A percentile compares a stretch with the other conserved stretches of the same genome.
Evolutionary conservation across 371 early-diverging fungal genomes (phyloP).

Genomic region (Mortierella sp.): DNA sequence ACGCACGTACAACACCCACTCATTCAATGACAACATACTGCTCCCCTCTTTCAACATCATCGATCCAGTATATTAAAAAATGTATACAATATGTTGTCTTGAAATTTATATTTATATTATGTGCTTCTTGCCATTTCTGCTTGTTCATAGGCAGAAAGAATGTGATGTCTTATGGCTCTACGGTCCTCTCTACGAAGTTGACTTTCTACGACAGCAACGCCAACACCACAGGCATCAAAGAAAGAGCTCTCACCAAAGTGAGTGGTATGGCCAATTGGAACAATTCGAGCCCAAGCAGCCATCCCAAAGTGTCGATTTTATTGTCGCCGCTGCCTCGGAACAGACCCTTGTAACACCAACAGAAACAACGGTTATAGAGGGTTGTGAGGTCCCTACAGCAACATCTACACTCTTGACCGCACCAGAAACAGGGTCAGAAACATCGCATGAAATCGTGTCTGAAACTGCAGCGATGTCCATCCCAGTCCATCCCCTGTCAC

Average conservation of each 20-base stretch:
- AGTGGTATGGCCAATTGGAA: neutral
- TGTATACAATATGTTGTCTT: neutral
- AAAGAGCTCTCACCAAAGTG: neutral
- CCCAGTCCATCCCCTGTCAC: neutral
- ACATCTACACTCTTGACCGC: neutral
- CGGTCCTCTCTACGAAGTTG: slow-evolving; percentile 58
- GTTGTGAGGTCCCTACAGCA: neutral
- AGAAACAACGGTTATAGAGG: neutral
- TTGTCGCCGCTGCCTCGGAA: neutral
- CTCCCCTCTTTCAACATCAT: neutral
- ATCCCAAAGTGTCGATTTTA: neutral
- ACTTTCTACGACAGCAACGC: slow-evolving; percentile 12
- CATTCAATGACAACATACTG: neutral
- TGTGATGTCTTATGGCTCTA: slow-evolving; percentile 60
- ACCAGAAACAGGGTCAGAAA: neutral
- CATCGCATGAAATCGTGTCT: neutral
- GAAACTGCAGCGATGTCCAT: neutral
- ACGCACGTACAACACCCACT: slow-evolving; percentile 1
- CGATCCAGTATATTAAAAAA: neutral
- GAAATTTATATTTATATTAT: neutral
- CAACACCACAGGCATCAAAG: slow-evolving; percentile 1
- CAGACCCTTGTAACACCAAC: neutral
- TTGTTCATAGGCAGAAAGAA: slow-evolving; percentile 58
- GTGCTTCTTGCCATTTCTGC: neutral
- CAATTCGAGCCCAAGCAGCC: neutral